Evolutionary conservation across 2,329 filamentous ascomycete species (phyloP).

Genomic region (Septoria linicola): DNA sequence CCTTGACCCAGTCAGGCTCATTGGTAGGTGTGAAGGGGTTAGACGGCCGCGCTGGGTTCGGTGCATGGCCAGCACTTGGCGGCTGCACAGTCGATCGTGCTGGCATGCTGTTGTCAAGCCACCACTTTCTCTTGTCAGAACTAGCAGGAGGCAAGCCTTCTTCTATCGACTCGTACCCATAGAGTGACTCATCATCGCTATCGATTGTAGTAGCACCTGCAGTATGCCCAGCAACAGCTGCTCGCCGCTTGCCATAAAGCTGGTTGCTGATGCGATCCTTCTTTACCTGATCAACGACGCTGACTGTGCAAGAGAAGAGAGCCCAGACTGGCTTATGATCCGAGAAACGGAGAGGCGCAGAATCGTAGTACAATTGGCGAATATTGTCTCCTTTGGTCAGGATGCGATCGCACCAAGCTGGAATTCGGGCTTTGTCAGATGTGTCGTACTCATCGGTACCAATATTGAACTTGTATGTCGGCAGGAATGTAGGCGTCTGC

Average conservation of each 20-base stretch:
- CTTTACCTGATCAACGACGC: constrained; percentile 70
- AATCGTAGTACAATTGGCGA: constrained; percentile 77
- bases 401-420: constrained; percentile 95
- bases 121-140: constrained; percentile 63
- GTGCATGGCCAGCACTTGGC: constrained; percentile 60
- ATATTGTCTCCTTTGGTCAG: constrained; percentile 82
- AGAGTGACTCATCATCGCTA: constrained; percentile 73
- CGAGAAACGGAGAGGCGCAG: constrained; percentile 80
- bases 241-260: constrained; percentile 68
- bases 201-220: constrained; percentile 62
- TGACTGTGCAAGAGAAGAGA: constrained; percentile 80
- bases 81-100: constrained; percentile 71
- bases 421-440: constrained; percentile 91
- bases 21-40: constrained; percentile 77
- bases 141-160: constrained; percentile 68
- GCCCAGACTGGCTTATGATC: constrained; percentile 96
- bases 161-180: constrained; percentile 79
- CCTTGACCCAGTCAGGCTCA: constrained; percentile 79
- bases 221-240: constrained; percentile 63
- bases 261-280: constrained; percentile 71
- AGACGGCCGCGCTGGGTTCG: constrained; percentile 71
- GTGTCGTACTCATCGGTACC: constrained; percentile 88
- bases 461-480: constrained; percentile 94
- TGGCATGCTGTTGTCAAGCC: constrained; percentile 65
- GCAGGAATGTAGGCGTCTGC: constrained; percentile 79